These are phyloP conservation scores for Aspergillus sclerotiicarbonarius DNA, from an alignment of 495 filamentous ascomycete species.

Conservation along the genomic window DNA sequence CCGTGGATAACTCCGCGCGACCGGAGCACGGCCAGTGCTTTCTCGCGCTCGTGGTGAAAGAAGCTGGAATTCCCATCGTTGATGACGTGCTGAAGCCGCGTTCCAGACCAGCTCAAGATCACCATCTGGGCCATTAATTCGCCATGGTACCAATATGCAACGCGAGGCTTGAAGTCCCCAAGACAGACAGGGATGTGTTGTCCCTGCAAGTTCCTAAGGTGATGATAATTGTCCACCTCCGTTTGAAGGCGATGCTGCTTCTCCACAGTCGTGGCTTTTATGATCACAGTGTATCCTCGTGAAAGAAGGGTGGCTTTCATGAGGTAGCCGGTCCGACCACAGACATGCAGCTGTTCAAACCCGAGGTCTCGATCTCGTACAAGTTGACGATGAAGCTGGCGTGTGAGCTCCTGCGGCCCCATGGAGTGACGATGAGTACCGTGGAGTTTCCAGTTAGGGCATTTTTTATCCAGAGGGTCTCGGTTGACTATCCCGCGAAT, in stretches of 20 bases:
- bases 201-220: constrained; percentile 21
- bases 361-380: constrained; percentile 19
- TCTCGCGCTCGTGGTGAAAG: constrained; percentile 19
- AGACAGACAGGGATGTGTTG: constrained; percentile 25
- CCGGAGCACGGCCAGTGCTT: constrained; percentile 15
- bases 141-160: constrained; percentile 29
- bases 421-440: constrained; percentile 20
- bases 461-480: constrained; percentile 25
- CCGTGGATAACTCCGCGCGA: constrained; percentile 18
- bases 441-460: constrained; percentile 24
- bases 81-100: constrained; percentile 20
- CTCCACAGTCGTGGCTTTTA: constrained; percentile 27
- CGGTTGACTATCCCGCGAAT: constrained; percentile 25
- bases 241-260: constrained; percentile 24
- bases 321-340: constrained; percentile 29
- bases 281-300: constrained; percentile 28
- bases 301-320: constrained; percentile 29
- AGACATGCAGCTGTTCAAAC: constrained; percentile 26
- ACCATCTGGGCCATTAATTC: constrained; percentile 27
- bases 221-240: constrained; percentile 26
- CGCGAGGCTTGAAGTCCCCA: constrained; percentile 18
- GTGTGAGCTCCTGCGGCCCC: constrained; percentile 20
- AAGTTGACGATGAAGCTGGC: constrained; percentile 27
- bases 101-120: constrained; percentile 28
- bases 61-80: constrained; percentile 22